Evolutionary conservation across 2,329 filamentous ascomycete species (phyloP).

Genomic region (Helotiales sp.): DNA sequence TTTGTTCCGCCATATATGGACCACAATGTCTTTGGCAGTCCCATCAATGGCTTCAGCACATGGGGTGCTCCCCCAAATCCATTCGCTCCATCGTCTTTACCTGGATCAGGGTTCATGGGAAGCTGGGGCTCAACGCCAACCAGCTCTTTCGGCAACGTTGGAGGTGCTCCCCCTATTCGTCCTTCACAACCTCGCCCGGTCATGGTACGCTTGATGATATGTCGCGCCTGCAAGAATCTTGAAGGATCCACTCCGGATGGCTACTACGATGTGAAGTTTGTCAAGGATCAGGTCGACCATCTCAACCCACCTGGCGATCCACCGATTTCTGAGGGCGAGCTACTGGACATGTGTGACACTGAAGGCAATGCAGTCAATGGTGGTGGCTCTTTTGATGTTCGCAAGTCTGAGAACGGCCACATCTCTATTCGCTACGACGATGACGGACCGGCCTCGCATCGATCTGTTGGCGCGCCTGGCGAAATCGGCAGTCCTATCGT

Average conservation of each 20-base stretch:
- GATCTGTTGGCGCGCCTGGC: slow-evolving; percentile 58
- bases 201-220: slow-evolving; percentile 71
- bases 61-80: slow-evolving; percentile 37
- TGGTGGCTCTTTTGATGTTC: slow-evolving; percentile 77
- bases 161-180: slow-evolving; percentile 40
- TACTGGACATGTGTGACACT: slow-evolving; percentile 81
- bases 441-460: slow-evolving; percentile 42
- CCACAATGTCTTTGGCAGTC: slow-evolving; percentile 28
- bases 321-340: slow-evolving; percentile 59
- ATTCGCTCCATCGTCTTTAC: slow-evolving; percentile 35
- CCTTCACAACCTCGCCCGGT: slow-evolving; percentile 64
- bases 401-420: slow-evolving; percentile 27
- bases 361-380: slow-evolving; percentile 85
- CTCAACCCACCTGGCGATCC: slow-evolving; percentile 51
- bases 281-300: slow-evolving; percentile 64
- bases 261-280: slow-evolving; percentile 67
- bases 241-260: slow-evolving; percentile 52
- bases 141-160: slow-evolving; percentile 49
- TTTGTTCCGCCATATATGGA: slow-evolving; percentile 36
- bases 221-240: slow-evolving; percentile 72
- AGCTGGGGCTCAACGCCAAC: slow-evolving; percentile 35
- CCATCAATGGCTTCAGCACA: slow-evolving; percentile 30
- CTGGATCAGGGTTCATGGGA: slow-evolving; percentile 32
- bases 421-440: slow-evolving; percentile 55
- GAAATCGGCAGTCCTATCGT: slow-evolving; percentile 69